Evolutionary conservation across 306 rosid species (phyloP).

Genomic region (Cajanus cajan): DNA sequence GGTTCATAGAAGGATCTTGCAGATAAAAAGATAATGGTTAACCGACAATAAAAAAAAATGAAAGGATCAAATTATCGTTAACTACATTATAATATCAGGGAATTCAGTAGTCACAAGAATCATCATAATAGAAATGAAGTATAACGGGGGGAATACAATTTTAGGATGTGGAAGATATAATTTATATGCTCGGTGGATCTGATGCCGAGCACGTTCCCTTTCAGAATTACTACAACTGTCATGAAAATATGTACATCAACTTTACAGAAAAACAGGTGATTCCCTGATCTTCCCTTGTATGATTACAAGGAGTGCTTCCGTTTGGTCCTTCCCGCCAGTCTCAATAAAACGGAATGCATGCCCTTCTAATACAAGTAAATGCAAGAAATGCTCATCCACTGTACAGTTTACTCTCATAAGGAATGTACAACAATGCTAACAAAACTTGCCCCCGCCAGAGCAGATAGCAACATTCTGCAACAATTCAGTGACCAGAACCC

Average conservation of each 20-base stretch:
- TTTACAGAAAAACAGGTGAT: conserved; percentile 57
- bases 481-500: conserved; percentile 33
- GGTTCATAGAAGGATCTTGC: too few relatives aligned
- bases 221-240: conserved; percentile 32
- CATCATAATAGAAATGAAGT: background rate
- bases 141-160: background rate
- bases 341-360: conserved; percentile 34
- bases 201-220: conserved; percentile 28
- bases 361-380: conserved; percentile 49
- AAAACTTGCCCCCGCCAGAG: conserved; percentile 46
- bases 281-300: conserved; percentile 38
- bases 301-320: conserved; percentile 51
- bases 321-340: conserved; percentile 12
- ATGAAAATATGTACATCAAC: conserved; percentile 53
- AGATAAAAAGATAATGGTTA: too few relatives aligned
- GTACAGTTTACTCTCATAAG: conserved; percentile 64
- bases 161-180: conserved; percentile 6
- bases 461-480: conserved; percentile 35
- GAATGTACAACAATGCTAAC: conserved; percentile 66
- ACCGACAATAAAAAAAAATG: background rate
- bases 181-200: conserved; percentile 31
- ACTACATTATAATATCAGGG: conserved; percentile 1
- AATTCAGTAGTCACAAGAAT: background rate
- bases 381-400: conserved; percentile 65
- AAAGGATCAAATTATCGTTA: background rate